Conservation (phyloP, 176 grass and related monocot genomes). For the Dactylis glomerata region DNA sequence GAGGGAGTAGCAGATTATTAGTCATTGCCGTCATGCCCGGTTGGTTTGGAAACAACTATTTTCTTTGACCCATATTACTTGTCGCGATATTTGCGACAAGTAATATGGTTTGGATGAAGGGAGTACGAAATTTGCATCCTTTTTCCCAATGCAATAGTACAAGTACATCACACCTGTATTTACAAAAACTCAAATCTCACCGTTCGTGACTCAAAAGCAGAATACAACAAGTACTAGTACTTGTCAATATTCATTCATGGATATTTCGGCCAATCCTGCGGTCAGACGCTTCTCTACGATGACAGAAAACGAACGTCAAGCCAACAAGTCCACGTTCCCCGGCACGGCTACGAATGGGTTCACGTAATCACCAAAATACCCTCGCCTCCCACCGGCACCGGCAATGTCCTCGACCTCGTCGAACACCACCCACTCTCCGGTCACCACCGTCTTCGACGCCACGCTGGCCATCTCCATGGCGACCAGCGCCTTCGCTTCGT, state of each 20-base stretch:
- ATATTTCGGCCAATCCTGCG: neutral
- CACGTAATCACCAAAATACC: constrained; percentile 25
- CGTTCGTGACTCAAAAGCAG: neutral
- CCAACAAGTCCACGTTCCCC: constrained; percentile 19
- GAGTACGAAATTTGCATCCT: neutral
- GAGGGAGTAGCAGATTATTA: too few relatives aligned
- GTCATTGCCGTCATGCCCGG: too few relatives aligned
- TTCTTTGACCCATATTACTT: too few relatives aligned
- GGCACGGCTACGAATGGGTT: constrained; percentile 39
- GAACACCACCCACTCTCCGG: constrained; percentile 79
- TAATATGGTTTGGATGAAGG: too few relatives aligned
- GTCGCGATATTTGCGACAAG: too few relatives aligned
- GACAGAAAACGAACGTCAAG: neutral
- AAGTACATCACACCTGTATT: constrained; percentile 15
- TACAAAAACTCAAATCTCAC: constrained; percentile 2
- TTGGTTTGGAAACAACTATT: neutral
- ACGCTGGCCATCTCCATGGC: neutral
- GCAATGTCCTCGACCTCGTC: constrained; percentile 43
- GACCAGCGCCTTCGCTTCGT: constrained; percentile 28
- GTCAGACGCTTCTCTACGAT: neutral
- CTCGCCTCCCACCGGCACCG: neutral
- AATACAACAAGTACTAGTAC: neutral
- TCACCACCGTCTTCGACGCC: constrained; percentile 39
- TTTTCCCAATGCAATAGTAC: neutral
- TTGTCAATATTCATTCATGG: neutral